Evolutionary conservation across 306 rosid genomes (phyloP).

Genomic region (Cucumis melo): DNA sequence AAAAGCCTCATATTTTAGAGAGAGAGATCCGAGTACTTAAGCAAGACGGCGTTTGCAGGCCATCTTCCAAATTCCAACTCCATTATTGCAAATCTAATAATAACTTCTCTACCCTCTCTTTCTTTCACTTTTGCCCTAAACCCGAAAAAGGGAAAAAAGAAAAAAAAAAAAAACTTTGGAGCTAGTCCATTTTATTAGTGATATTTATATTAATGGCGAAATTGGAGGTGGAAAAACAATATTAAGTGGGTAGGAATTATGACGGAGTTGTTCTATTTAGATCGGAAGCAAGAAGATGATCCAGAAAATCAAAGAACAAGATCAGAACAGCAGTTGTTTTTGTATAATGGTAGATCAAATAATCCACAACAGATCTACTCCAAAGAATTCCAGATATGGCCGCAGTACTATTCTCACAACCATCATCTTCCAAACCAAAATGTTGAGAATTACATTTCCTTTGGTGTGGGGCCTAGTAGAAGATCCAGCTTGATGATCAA

Average conservation of each 20-base stretch:
- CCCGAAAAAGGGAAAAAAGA: neutral
- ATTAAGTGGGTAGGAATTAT: constrained; percentile 7
- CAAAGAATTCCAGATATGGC: constrained; percentile 49
- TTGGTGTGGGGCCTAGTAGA: constrained; percentile 42
- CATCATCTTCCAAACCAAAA: constrained; percentile 13
- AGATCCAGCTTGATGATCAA: constrained; percentile 12
- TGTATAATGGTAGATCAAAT: constrained; percentile 3
- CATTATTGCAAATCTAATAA: constrained; percentile 1
- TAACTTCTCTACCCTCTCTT: neutral
- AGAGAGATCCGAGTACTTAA: neutral
- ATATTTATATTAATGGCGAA: neutral
- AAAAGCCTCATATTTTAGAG: neutral
- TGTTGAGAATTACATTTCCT: constrained; percentile 30
- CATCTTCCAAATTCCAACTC: neutral
- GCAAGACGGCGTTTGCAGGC: neutral
- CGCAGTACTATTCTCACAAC: constrained; percentile 1
- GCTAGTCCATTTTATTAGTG: neutral
- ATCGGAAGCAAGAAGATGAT: constrained; percentile 17
- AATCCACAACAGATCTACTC: constrained; percentile 44
- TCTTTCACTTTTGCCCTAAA: neutral
- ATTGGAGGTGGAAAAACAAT: neutral
- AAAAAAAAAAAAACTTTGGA: too few relatives aligned
- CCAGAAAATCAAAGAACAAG: constrained; percentile 2
- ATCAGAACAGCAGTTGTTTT: constrained; percentile 16
- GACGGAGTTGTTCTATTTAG: constrained; percentile 55